Evolutionary conservation across 1,139 yeast species (phyloP).

Genomic region (Geotrichum carabidarum): DNA sequence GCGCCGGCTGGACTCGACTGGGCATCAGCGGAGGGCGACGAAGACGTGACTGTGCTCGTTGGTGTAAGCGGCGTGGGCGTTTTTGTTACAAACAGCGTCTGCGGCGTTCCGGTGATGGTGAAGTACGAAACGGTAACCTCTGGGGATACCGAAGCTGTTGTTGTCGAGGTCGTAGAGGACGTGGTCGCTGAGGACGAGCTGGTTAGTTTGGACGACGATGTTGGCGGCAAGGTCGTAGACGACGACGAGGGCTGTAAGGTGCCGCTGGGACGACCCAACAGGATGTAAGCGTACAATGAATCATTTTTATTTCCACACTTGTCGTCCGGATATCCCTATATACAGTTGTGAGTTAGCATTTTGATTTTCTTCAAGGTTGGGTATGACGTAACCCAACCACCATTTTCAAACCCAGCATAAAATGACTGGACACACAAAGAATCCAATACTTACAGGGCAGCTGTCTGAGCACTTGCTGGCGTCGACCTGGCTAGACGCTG

Average conservation of each 20-base stretch:
- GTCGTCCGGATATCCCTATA: constrained; percentile 43
- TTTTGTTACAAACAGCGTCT: constrained; percentile 21
- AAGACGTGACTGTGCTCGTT: constrained; percentile 18
- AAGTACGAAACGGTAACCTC: constrained; percentile 22
- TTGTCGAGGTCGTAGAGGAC: constrained; percentile 17
- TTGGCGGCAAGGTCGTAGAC: constrained; percentile 24
- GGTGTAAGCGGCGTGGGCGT: constrained; percentile 7
- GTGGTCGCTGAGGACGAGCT: background rate
- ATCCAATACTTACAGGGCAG: constrained; percentile 42
- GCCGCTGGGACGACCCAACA: constrained; percentile 37
- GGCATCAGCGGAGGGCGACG: constrained; percentile 17
- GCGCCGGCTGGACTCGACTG: constrained; percentile 34
- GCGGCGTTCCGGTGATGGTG: constrained; percentile 27
- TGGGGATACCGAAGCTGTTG: constrained; percentile 18
- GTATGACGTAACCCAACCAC: background rate
- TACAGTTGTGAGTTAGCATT: background rate
- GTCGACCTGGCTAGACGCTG: constrained; percentile 25
- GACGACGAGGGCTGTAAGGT: constrained; percentile 23
- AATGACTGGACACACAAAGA: background rate
- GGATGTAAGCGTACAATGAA: constrained; percentile 44
- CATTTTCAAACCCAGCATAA: background rate
- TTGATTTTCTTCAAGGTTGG: background rate
- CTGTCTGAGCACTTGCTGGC: constrained; percentile 41
- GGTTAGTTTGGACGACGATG: constrained; percentile 1
- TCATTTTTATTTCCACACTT: constrained; percentile 42